phyloP scores from a whole-genome alignment of 2,329 filamentous ascomycete species.

The Helicocarpus griseus region DNA sequence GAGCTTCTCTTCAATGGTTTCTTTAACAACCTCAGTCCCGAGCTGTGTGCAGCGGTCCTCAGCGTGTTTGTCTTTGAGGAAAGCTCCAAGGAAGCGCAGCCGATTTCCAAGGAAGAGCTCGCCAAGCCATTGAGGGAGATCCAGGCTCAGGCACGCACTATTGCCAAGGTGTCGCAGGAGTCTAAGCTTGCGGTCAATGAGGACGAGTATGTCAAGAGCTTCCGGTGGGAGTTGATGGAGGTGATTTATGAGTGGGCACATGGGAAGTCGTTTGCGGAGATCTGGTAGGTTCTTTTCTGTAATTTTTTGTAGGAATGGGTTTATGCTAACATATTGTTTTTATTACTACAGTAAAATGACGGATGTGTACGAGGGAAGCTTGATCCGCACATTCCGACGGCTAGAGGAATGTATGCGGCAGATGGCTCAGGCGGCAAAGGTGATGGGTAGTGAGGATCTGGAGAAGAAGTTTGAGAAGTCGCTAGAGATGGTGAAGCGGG shows the following conservation, averaged over 20 bases:
- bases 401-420: slow-evolving; percentile 89
- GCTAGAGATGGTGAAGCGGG: slow-evolving; percentile 74
- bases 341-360: slow-evolving; percentile 76
- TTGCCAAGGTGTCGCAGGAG: slow-evolving; percentile 90
- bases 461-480: slow-evolving; percentile 85
- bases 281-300: slow-evolving; percentile 60
- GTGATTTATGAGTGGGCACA: slow-evolving; percentile 88
- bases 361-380: slow-evolving; percentile 89
- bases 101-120: slow-evolving; percentile 66
- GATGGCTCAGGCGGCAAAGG: slow-evolving; percentile 90
- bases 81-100: slow-evolving; percentile 66
- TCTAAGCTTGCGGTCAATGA: slow-evolving; percentile 92
- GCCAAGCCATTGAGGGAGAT: slow-evolving; percentile 79
- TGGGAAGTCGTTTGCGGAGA: slow-evolving; percentile 80
- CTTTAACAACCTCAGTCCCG: slow-evolving; percentile 89
- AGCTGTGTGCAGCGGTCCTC: slow-evolving; percentile 75
- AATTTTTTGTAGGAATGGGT: slow-evolving; percentile 1
- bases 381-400: slow-evolving; percentile 92
- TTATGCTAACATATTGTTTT: slow-evolving; percentile 3
- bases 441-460: slow-evolving; percentile 95
- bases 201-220: slow-evolving; percentile 78
- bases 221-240: slow-evolving; percentile 96
- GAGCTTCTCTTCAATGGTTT: slow-evolving; percentile 94
- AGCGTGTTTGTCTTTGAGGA: slow-evolving; percentile 98
- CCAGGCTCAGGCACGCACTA: slow-evolving; percentile 71